Base-by-base conservation (phyloP, 768 basidiomycete species). In the Suillus lakei region DNA sequence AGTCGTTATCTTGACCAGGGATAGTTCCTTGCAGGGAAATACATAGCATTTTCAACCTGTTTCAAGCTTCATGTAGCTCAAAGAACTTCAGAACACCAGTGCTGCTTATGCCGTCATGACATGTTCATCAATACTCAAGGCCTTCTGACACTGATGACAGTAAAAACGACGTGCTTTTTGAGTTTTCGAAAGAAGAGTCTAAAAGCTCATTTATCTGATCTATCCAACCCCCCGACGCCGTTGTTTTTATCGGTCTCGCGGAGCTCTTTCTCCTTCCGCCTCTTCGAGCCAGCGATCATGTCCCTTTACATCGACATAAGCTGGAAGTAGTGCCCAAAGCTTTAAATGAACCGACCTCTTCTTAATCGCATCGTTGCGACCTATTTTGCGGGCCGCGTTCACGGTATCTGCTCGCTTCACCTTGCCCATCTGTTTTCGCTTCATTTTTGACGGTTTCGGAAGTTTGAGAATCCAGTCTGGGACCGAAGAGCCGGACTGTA, bases 391-490 rank as follows among this genome's bases (percentile, higher is more conserved):
- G 5, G 91, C 91, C 30, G 82, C 81, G 69, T 92, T 92, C 60
- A 95, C 89, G 6, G 79, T 83, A 59, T 95, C 91, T 3, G 91
- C 85, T 23, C 91, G 90, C 75, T 93, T 91, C 8, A 88, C 82
- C 78, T 91, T 94, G 64, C 93, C 93, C 88, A 98, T 93, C 72
- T 88, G 82, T 70, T 84, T 88, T 67, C 91, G 89, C 79, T 92
- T 91, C 82, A 95, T 84, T 78, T 95, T 97, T 2, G 92, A 92
- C 0, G 97, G 96, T 74, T 93, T 96, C 26, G 92, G 92, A n/a
- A 99, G 84, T 69, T 92, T 91, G n/a, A 92, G 75, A 68, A 99
- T 98, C 93, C 96, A 99, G 28, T 95, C 93, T 1, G 96, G 94
- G 0, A 98, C 96, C 2, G 84, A 78, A 64, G 92, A 97, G 4